Evolutionary conservation across 495 filamentous ascomycete genomes (phyloP).

Genomic region (Neurospora tetrasperma): DNA sequence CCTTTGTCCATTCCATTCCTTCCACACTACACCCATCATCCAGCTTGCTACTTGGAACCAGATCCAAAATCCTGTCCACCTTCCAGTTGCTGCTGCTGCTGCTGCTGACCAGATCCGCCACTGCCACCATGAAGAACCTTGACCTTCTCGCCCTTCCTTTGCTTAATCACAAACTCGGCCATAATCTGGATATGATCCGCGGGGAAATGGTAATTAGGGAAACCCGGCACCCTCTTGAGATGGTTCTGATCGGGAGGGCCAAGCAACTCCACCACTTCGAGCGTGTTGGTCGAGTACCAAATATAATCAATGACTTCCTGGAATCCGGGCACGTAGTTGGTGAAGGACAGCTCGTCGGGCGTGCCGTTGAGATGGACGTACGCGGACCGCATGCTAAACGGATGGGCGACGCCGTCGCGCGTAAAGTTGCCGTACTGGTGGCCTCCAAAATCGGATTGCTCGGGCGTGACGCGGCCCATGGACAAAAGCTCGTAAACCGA

Average conservation of each 20-base stretch:
- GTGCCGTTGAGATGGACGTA: slow-evolving; percentile 57
- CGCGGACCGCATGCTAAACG: slow-evolving; percentile 83
- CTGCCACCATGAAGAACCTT: neutral
- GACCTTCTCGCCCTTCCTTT: slow-evolving; percentile 66
- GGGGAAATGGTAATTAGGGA: slow-evolving; percentile 95
- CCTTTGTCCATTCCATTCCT: neutral
- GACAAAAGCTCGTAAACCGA: slow-evolving; percentile 82
- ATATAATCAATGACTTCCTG: slow-evolving; percentile 90
- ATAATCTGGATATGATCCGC: slow-evolving; percentile 91
- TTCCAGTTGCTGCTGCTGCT: neutral
- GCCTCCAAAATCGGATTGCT: slow-evolving; percentile 65
- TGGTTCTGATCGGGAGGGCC: slow-evolving; percentile 88
- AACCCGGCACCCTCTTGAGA: slow-evolving; percentile 81
- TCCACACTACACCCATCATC: neutral
- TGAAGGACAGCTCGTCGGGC: slow-evolving; percentile 77
- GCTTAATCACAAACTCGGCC: slow-evolving; percentile 86
- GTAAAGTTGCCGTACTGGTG: slow-evolving; percentile 83
- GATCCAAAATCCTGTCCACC: neutral
- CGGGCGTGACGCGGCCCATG: slow-evolving; percentile 56
- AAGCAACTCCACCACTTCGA: slow-evolving; percentile 78
- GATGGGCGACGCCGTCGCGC: slow-evolving; percentile 79
- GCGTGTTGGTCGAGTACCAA: slow-evolving; percentile 87
- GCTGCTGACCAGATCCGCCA: neutral
- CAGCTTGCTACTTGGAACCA: neutral
- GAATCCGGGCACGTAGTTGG: slow-evolving; percentile 92